Evolutionary conservation across 371 early-diverging fungal species (phyloP), one percentile per base, ranked within the genome.

Genomic region (Rhizopus microsporus): DNA sequence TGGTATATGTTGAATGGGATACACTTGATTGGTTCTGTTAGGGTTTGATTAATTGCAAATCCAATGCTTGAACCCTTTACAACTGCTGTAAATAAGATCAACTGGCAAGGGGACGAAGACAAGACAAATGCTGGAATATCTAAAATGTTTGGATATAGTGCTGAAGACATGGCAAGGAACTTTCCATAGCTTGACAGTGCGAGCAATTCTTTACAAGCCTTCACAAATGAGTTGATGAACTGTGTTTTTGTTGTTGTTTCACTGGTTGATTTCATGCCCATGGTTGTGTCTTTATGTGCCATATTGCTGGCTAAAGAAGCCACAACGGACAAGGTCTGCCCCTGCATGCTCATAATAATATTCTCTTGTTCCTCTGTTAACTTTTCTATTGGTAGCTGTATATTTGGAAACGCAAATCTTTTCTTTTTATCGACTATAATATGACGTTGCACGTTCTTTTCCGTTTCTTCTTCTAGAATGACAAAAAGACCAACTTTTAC

Each of bases 61-160:
- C 57, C 42, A 10, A 65, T 67, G 3, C 71, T 74, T 3, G 74
- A 66, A 4, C 62, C 56, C 4, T 60, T 65, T 12, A 77, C 62
- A 44, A 63, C 62, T 5, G 70, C 62, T 40, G 60, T 71, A 49
- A 74, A 77, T 8, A 77, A 39, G n/a, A 77, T 69, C 5, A 77
- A 46, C 29, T 69, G 67, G 42, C 69, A 74, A 35, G 74, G 61
- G 4, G 64, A 65, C 15, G 62, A 33, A 15, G 59, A 50, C 5
- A 74, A 45, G 8, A 63, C 40, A 45, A 77, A 77, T 9, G 74
- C 61, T 43, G 77, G 77, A 3, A 69, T 48, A 47, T 77, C 74
- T 13, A 74, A 13, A 1, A 77, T 55, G 23, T 73, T 65, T n/a
- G 57, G 40, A 17, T 67, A 64, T 0, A 77, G 54, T 15, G 40